Base-by-base conservation (phyloP, 176 grass and related monocot species). In the Lolium rigidum region DNA sequence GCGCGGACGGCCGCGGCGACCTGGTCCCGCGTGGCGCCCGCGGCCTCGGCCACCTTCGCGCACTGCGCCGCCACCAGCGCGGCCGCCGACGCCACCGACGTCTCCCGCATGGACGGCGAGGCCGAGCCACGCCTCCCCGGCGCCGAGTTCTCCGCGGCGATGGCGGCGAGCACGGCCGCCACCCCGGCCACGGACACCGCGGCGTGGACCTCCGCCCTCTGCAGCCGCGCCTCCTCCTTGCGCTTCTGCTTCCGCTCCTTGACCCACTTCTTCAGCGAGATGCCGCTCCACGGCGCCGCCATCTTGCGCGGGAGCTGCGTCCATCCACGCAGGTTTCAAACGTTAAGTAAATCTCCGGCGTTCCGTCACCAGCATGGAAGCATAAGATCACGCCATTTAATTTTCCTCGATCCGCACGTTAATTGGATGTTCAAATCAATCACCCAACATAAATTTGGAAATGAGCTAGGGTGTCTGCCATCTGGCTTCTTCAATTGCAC, bases 231-330 rank as follows among this genome's bases (percentile, higher is more conserved):
- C 21, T 92, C 92, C 60, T 96, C 94, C 87, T 99, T 99, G 74
- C 97, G 92, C 85, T 86, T 95, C 81, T 91, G 97, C 86, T 99
- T 96, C 64, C 91, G 87, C 80, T 99, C 97, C 90, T 94, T 99
- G 26, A 99, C 84, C 97, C 97, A 96, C 80, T 99, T 99, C 88
- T 96, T 99, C 43, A 96, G 86, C 54, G 88, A 92, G 58, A 94
- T 85, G 28, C 86, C 84, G 47, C 89, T 96, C 97, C 94, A 99
- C 18, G 94, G 80, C 6, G 88, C 49, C 12, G 88, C 49, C 72
- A 99, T 92, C 83, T 96, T 94, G 68, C 84, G 94, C 49, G 84
- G 89, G 64, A 99, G 85, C 97, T 99, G 88, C 81, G 46, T 52
- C 22, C 13, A 0, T 3, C 22, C 60, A 63, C 60, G 49, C 52